Conservation (phyloP, 2,329 filamentous ascomycete species). For the Cercospora brassicicola region DNA sequence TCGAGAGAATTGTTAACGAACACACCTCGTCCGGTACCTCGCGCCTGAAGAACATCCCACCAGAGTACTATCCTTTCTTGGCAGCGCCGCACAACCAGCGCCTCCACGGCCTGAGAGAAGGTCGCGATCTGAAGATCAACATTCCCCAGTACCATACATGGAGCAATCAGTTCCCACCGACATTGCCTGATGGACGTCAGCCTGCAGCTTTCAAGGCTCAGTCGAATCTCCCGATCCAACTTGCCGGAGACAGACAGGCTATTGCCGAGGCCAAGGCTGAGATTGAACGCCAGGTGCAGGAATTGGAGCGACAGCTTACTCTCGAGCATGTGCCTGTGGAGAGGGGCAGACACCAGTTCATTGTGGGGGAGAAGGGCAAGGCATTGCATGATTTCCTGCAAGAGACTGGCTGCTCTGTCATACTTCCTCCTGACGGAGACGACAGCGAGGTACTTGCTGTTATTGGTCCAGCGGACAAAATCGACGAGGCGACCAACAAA, state of each 20-base stretch:
- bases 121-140: slow-evolving; percentile 74
- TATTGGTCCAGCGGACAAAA: slow-evolving; percentile 69
- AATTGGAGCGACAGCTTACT: slow-evolving; percentile 73
- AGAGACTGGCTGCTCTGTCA: slow-evolving; percentile 85
- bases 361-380: slow-evolving; percentile 79
- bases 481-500: slow-evolving; percentile 74
- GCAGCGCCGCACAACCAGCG: slow-evolving; percentile 72
- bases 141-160: slow-evolving; percentile 81
- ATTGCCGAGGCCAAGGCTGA: slow-evolving; percentile 77
- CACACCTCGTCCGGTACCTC: slow-evolving; percentile 78
- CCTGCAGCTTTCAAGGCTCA: slow-evolving; percentile 70
- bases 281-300: slow-evolving; percentile 74
- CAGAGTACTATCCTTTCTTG: slow-evolving; percentile 95
- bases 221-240: slow-evolving; percentile 73
- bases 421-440: slow-evolving; percentile 72
- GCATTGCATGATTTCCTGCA: slow-evolving; percentile 82
- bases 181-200: slow-evolving; percentile 61
- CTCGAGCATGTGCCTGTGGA: slow-evolving; percentile 80
- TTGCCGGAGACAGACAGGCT: slow-evolving; percentile 80
- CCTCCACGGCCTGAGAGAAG: slow-evolving; percentile 67
- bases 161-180: slow-evolving; percentile 66
- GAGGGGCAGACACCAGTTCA: slow-evolving; percentile 88
- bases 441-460: slow-evolving; percentile 83
- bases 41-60: slow-evolving; percentile 78
- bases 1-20: slow-evolving; percentile 84